A percentile compares a stretch with the other conserved stretches of the same genome.
Evolutionary conservation across 2,329 filamentous ascomycete genomes (phyloP).

Genomic region (Scedosporium boydii): DNA sequence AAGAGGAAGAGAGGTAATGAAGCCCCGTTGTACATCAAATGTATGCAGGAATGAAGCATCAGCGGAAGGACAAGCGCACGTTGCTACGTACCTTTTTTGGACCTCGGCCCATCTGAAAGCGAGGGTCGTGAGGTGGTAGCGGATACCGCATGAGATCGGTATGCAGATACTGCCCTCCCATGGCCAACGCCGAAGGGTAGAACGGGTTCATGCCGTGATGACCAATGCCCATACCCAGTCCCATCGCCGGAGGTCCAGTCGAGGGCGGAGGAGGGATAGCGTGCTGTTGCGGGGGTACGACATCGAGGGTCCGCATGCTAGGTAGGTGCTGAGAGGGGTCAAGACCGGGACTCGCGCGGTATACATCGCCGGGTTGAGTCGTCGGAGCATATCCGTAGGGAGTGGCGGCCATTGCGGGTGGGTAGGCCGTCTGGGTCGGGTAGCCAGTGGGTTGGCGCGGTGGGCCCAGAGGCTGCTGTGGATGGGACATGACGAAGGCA

Average conservation of each 20-base stretch:
- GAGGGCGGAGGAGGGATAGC: slow-evolving; percentile 6
- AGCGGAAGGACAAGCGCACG: neutral
- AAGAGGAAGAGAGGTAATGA: neutral
- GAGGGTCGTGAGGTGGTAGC: slow-evolving; percentile 3
- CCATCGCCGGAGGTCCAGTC: slow-evolving; percentile 4
- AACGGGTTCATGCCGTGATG: neutral
- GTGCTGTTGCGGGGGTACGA: slow-evolving; percentile 8
- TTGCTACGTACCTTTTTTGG: slow-evolving; percentile 5
- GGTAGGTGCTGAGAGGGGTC: slow-evolving; percentile 16
- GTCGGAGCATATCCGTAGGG: slow-evolving; percentile 8
- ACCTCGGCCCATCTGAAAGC: slow-evolving; percentile 5
- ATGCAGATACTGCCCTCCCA: slow-evolving; percentile 15
- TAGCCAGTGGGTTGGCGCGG: slow-evolving; percentile 7
- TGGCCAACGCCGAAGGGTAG: slow-evolving; percentile 11
- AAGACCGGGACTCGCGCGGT: slow-evolving; percentile 5
- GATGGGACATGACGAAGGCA: neutral
- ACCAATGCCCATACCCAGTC: slow-evolving; percentile 1
- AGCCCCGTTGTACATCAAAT: neutral
- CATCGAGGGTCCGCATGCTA: slow-evolving; percentile 31
- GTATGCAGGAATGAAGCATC: no score
- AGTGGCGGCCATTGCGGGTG: slow-evolving; percentile 3
- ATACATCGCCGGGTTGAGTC: slow-evolving; percentile 5
- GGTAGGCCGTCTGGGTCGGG: slow-evolving; percentile 7
- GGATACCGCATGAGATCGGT: slow-evolving; percentile 1
- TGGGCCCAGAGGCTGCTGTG: neutral